Evolutionary conservation across 2,329 filamentous ascomycete species (phyloP).

Genomic region (Colletotrichum eremochloae): DNA sequence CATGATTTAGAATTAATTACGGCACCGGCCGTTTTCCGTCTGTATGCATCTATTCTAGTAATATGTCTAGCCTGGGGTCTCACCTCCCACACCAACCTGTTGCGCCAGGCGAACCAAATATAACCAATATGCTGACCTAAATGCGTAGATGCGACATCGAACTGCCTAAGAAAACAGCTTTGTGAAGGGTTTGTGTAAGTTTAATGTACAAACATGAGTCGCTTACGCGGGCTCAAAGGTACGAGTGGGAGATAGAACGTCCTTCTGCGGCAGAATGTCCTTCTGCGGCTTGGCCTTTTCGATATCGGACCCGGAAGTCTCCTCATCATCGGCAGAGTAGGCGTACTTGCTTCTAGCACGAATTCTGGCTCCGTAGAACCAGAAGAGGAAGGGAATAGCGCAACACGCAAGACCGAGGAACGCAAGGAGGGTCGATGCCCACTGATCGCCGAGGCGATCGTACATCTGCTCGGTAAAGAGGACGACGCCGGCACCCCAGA

Average conservation of each 20-base stretch:
- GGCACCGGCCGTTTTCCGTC: constrained; percentile 9
- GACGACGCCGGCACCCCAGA: constrained; percentile 84
- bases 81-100: constrained; percentile 8
- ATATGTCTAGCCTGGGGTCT: neutral
- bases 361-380: constrained; percentile 80
- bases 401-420: constrained; percentile 85
- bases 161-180: neutral
- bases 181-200: neutral
- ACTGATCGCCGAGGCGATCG: constrained; percentile 77
- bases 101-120: constrained; percentile 25
- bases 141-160: neutral
- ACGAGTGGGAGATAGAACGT: constrained; percentile 13
- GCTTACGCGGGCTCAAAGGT: constrained; percentile 35
- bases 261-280: constrained; percentile 41
- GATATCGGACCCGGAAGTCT: constrained; percentile 51
- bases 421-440: constrained; percentile 79
- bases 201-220: neutral
- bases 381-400: constrained; percentile 86
- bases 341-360: constrained; percentile 79
- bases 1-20: constrained; percentile 16
- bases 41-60: constrained; percentile 11
- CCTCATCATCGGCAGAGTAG: constrained; percentile 71
- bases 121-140: neutral
- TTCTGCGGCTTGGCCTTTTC: constrained; percentile 53
- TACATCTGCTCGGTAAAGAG: constrained; percentile 90